Base-by-base conservation (phyloP, 2,329 filamentous ascomycete species). In the Albifimbria verrucaria region DNA sequence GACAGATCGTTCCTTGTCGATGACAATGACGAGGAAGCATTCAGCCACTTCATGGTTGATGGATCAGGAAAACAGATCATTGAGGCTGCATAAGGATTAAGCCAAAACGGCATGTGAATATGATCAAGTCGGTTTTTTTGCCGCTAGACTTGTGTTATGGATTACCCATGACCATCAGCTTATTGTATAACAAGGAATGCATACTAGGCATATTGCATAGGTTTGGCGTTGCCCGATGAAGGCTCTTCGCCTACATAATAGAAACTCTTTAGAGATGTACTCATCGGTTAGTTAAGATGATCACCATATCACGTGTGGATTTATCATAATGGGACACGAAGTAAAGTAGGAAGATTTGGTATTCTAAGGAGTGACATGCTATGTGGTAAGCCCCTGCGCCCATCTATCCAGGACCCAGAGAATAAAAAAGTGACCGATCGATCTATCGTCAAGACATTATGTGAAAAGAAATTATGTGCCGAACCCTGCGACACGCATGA, bases 21-120 rank as follows among this genome's bases (percentile, higher is more conserved):
- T 46, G 65, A 69, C 4, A 69, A 74, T 21, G 73, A 76, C 36
- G 71, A 72, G 47, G 71, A 74, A 47, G 66, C 72, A 0, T 77
- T 77, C 47, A 76, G 72, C 43, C 72, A 76, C 50, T 77, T 77
- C 56, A 62, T 69, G 53, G 69, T 76, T 9, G 70, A 75, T 36
- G 57, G 53, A 20, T 56, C 64, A 20, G 72, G 72, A n/a, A 70
- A 67, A 54, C 68, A 72, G 48, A 66, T 72, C 20, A 56, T 67
- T 43, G 60, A 70, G 20, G 57, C 67, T 12, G 57, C 66, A 11
- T 46, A 47, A 12, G 15, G 5, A 32, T 39, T 39, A n/a, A n/a
- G n/a, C n/a, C n/a, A n/a, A n/a, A n/a, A n/a, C n/a, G n/a, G n/a
- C n/a, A n/a, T n/a, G n/a, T n/a, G n/a, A n/a, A n/a, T n/a, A n/a